Evolutionary conservation across 257 asterid genomes (phyloP), one percentile per base, ranked within the genome.

Genomic region (Phtheirospermum japonicum): DNA sequence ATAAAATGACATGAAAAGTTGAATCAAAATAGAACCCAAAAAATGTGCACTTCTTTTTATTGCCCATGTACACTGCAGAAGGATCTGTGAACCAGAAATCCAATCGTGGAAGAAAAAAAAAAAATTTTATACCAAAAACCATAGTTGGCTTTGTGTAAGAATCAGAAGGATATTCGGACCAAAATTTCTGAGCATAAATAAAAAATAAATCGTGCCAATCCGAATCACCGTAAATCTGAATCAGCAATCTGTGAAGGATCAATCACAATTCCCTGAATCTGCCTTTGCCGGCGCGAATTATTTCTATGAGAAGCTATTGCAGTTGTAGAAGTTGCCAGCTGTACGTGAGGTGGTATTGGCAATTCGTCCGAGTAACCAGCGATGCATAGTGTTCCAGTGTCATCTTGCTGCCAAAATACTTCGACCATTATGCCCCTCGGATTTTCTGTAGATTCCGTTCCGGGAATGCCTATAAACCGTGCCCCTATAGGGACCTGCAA

Each of bases 361-460:
- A 63, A 76, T 57, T 79, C 88, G 0, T 51, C 67, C 0, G 97
- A 90, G 66, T 83, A 63, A 53, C 91, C 90, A 28, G 97, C 81
- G 59, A 90, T 77, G 76, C 97, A 90, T 46, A 90, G 88, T 17
- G 88, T 59, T 36, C 97, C 97, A 4, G 95, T 79, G 68, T 90
- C 95, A 69, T 90, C 97, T 79, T 87, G 95, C 74, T 81, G 92
- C 97, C 97, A 90, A 48, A 81, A 79, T 34, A 85, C 85, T 76
- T 87, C 93, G 14, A 90, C 92, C 97, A 90, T 90, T 26, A 68
- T 49, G 31, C 92, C 95, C 20, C 77, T 74, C 0, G 78, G 85
- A 75, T 73, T 79, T 66, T 77, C 90, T 28, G 62, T 63, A n/a
- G 80, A 59, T 70, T 90, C 92, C 18, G 90, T 83, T 69, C 84